These are phyloP conservation scores for Cnidoscolus chayamansa DNA, from an alignment of 441 rosid species.

Conservation along the genomic window DNA sequence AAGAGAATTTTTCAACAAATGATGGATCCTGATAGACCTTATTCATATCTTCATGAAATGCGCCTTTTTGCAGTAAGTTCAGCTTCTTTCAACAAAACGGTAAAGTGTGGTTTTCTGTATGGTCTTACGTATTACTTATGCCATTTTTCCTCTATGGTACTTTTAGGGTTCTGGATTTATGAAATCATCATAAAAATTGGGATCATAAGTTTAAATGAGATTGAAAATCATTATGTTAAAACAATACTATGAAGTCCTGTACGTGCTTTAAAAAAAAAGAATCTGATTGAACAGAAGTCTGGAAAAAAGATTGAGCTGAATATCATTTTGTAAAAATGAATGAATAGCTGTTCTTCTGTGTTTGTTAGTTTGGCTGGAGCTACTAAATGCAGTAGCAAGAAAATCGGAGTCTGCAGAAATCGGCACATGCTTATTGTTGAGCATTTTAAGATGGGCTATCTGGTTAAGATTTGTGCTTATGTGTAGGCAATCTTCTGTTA, in stretches of 20 bases:
- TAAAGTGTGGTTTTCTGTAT: neutral
- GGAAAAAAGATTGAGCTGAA: neutral
- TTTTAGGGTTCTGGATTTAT: neutral
- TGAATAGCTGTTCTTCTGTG: neutral
- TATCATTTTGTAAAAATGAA: neutral
- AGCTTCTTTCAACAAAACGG: neutral
- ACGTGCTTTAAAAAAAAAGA: neutral
- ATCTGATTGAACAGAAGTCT: neutral
- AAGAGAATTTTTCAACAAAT: constrained; percentile 55
- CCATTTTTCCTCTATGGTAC: neutral
- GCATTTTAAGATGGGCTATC: neutral
- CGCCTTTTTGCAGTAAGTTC: constrained; percentile 69
- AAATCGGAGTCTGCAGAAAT: neutral
- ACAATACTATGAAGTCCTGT: neutral
- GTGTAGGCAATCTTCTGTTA: neutral
- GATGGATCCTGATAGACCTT: constrained; percentile 72
- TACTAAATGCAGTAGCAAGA: neutral
- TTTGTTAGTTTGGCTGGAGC: neutral
- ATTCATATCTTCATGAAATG: constrained; percentile 48
- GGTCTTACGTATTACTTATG: neutral
- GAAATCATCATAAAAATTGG: neutral
- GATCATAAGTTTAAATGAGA: neutral
- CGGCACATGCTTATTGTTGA: neutral
- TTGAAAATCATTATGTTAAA: neutral
- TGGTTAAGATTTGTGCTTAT: neutral